Base-by-base conservation (phyloP, 2,329 filamentous ascomycete genomes). In the Allantophomopsis cytisporea region DNA sequence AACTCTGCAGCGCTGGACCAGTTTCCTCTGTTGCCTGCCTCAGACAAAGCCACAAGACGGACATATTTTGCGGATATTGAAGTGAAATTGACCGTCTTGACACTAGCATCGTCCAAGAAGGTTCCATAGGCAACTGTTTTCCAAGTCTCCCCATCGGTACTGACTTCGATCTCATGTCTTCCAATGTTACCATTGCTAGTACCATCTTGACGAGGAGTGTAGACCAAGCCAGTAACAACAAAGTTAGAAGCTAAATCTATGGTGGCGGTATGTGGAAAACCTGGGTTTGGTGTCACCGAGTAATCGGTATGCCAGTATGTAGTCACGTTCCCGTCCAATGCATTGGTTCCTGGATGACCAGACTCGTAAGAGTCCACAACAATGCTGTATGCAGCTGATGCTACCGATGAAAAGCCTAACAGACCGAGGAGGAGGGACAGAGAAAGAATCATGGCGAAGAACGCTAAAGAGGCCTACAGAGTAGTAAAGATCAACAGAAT, bases 161-260 rank as follows among this genome's bases (percentile, higher is more conserved):
- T 58, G 30, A 54, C 32, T 38, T 57, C 47, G 32, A 59, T 50
- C 7, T 21, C 50, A 40, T 60, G 55, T n/a, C 50, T 43, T 13
- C 58, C 58, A 36, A 60, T 59, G 17, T 54, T 56, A 7, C 59
- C 57, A 41, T 60, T 60, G 2, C 30, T 41, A n/a, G 31, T 47
- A 16, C 48, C 48, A 39, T 57, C 55, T 37, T 59, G 56, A 10
- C 56, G 52, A 7, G 54, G 59, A 15, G 51, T 45, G 21, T 58
- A 55, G 23, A 44, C 49, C 30, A 61, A 42, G 17, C 52, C 54
- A 37, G 55, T 53, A 20, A 60, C 43, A n/a, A 52, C 39, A 35
- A 50, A 51, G 10, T 33, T 43, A 2, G 40, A 39, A 37, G 56
- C 51, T 51, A 60, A 55, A 41, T 60, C 57, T 20, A 60, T 50